A percentile compares a stretch with the other conserved stretches of the same genome.
These are phyloP conservation scores for Venturia effusa DNA, from an alignment of 2,329 filamentous ascomycete species.

Conservation along the genomic window DNA sequence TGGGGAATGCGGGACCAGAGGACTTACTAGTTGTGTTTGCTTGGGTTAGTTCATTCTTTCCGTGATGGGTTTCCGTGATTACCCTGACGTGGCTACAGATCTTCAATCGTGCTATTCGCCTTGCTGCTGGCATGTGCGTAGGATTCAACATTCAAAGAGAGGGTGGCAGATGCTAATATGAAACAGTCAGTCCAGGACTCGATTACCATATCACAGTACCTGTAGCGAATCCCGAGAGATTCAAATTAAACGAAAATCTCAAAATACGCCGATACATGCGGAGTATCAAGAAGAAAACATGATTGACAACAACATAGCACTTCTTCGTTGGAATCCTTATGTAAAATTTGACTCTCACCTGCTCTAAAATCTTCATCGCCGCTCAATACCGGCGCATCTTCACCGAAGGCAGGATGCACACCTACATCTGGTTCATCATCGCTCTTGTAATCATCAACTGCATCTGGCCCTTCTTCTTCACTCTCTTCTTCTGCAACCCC, in stretches of 20 bases:
- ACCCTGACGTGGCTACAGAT: no score
- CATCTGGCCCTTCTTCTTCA: not conserved
- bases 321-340: not conserved
- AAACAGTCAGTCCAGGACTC: not conserved
- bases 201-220: not conserved
- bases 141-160: not conserved
- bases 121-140: no score
- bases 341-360: not conserved
- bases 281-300: no score
- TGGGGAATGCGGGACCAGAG: not conserved
- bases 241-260: no score
- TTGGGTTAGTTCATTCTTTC: not conserved
- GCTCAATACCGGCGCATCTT: not conserved
- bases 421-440: not conserved
- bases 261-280: no score
- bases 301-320: not conserved
- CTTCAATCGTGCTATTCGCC: not conserved
- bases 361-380: not conserved
- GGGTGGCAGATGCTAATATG: not conserved
- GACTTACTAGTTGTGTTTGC: not conserved
- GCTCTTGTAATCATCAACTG: not conserved
- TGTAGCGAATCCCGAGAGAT: not conserved
- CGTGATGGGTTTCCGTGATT: no score
- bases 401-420: not conserved
- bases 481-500: not conserved